Percentiles rank a stretch among this genome's conserved stretches.
These are phyloP conservation scores for Coemansia sp. DNA, from an alignment of 192 early-diverging fungal genomes.

Conservation along the genomic window DNA sequence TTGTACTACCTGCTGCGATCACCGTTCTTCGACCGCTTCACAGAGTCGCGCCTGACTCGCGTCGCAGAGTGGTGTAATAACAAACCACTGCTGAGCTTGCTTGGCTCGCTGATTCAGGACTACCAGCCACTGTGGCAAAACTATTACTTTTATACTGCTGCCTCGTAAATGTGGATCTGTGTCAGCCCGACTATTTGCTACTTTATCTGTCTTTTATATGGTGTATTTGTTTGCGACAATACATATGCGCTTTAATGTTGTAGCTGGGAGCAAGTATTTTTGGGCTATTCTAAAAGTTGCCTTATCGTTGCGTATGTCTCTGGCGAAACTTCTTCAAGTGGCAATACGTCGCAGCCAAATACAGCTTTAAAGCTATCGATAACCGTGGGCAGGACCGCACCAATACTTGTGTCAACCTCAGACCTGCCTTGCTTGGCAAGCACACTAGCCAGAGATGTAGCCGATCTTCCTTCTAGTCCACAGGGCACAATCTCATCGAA, in stretches of 20 bases:
- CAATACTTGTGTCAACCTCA: conserved; percentile 11
- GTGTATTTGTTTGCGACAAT: not conserved
- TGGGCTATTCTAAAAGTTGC: conserved; percentile 13
- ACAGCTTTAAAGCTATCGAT: conserved; percentile 35
- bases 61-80: conserved; percentile 66
- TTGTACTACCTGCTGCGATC: conserved; percentile 81
- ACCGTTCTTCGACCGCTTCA: conserved; percentile 80
- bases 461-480: conserved; percentile 75
- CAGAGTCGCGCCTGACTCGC: conserved; percentile 64
- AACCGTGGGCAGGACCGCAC: conserved; percentile 23
- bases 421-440: conserved; percentile 9
- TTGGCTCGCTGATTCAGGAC: conserved; percentile 77
- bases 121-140: conserved; percentile 90
- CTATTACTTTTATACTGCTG: conserved; percentile 85
- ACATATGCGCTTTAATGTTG: not conserved
- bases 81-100: conserved; percentile 76
- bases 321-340: conserved; percentile 36
- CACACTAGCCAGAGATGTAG: conserved; percentile 65
- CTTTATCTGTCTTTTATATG: not conserved
- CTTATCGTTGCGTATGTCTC: conserved; percentile 26
- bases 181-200: not conserved
- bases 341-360: conserved; percentile 35
- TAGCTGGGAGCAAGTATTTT: not conserved
- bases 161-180: conserved; percentile 36
- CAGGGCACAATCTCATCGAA: conserved; percentile 91